Base-by-base conservation (phyloP, 1,284 basidiomycete genomes). In the Coniferiporia weirii region DNA sequence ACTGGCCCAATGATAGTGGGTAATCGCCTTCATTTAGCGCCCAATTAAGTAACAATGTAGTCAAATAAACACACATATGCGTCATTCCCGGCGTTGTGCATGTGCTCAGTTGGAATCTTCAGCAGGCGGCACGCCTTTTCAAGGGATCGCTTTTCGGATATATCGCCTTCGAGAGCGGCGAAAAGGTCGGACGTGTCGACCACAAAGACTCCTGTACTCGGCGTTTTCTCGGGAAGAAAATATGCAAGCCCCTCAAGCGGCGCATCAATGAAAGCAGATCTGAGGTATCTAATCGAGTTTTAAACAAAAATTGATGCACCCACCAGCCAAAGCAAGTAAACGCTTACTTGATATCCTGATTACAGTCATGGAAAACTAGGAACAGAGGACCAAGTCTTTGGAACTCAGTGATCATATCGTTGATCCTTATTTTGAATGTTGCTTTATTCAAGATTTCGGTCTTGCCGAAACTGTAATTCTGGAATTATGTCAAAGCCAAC, bases 31-130 rank as follows among this genome's bases (percentile, higher is more conserved):
- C 27, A 27, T 27, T 27, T 5, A 27, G 27, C 27, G 27, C 27
- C 27, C 27, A 27, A 27, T 3, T 27, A 3, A 5, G 27, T 27
- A 27, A 5, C 27, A 27, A 27, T 3, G 19, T 19, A n/a, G 44
- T 46, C 49, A 35, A 38, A 54, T 45, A 35, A 34, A 76, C 83
- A 56, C 66, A 90, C 89, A 68, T 86, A 78, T 0, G 91, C 91
- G 70, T 93, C 91, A 67, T 93, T 93, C 0, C 91, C 91, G 1
- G 89, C 89, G 68, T 93, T 93, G 74, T 93, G 91, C 56, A 91
- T 73, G 65, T 77, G 77, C 36, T 76, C 64, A 1, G 80, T 79
- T 0, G 71, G 65, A 50, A 91, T 77, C 54, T 82, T 78, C 8
- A 93, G 76, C 48, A 84, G 79, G 51, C 75, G 72, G 68, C 85